A percentile compares a stretch with the other conserved stretches of the same genome.
These are phyloP conservation scores for Buxus sempervirens DNA, from an alignment of 164 flowering plant species.

Conservation along the genomic window DNA sequence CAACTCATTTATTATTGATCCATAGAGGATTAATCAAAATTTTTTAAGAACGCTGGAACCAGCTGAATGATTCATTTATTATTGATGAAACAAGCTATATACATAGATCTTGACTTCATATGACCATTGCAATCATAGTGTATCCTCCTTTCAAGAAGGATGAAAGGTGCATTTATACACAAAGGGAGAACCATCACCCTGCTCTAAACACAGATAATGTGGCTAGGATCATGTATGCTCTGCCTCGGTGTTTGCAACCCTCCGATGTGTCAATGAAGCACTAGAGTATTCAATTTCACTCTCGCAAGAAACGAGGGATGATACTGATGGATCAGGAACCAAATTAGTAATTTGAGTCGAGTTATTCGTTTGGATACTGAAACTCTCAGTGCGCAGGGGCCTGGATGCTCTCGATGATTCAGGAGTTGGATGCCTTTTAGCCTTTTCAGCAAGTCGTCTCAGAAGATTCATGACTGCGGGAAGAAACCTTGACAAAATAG, in stretches of 20 bases:
- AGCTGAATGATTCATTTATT: too few species aligned
- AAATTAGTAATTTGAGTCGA: slow-evolving; percentile 11
- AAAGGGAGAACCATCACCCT: not conserved
- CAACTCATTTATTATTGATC: too few species aligned
- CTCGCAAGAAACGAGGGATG: slow-evolving; percentile 33
- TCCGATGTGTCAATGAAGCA: slow-evolving; percentile 23
- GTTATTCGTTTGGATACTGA: slow-evolving; percentile 21
- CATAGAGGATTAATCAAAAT: too few species aligned
- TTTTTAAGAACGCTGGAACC: too few species aligned
- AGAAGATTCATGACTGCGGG: slow-evolving; percentile 53
- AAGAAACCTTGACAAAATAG: slow-evolving; percentile 45
- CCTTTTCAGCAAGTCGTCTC: slow-evolving; percentile 43
- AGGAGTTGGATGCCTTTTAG: slow-evolving; percentile 27
- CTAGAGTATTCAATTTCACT: slow-evolving; percentile 32
- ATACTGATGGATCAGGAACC: slow-evolving; percentile 30
- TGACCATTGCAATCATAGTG: too few species aligned
- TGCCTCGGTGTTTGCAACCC: slow-evolving; percentile 8
- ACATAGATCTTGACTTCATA: too few species aligned
- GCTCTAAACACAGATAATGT: not conserved
- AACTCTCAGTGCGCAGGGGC: slow-evolving; percentile 27
- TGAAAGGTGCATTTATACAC: too few species aligned
- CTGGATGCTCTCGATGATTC: slow-evolving; percentile 19
- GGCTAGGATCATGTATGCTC: not conserved
- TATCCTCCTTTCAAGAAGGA: too few species aligned
- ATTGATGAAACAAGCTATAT: too few species aligned